Base-by-base conservation (phyloP, 2,329 filamentous ascomycete species). In the Paecilomyces formosus region DNA sequence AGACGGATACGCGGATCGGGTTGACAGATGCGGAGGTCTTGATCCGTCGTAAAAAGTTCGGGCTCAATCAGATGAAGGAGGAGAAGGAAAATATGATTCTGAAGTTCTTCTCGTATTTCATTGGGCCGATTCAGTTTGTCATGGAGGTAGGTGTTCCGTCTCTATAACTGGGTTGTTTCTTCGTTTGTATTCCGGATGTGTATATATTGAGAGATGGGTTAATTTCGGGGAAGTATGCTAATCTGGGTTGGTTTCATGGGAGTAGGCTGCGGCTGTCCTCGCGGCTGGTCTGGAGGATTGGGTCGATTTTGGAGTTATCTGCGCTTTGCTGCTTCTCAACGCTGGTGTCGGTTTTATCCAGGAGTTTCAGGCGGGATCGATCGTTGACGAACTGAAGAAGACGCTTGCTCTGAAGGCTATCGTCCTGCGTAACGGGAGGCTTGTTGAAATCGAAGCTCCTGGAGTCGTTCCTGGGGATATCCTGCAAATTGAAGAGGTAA, bases 271-370 rank as follows among this genome's bases (percentile, higher is more conserved):
- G 62, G 88, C 88, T 66, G 81, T 92, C 70, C 83, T 95, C 60
- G 90, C 91, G 72, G 89, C 88, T 62, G 89, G 89, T 85, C 85
- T 96, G 50, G 77, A 89, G 76, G 89, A 94, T 69, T 96, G 91
- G 91, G 88, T 96, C 64, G 91, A 96, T 79, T 93, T 96, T 70
- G 91, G 90, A 81, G 90, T 96, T 70, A 96, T 96, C 66, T 91
- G 88, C 75, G 90, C 79, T 70, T 82, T 95, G 55, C 83, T 96
- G 9, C 74, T 95, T 64, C 88, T 96, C 64, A 96, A 96, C 79
- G 91, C 91, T 50, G 79, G 78, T 63, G 91, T 96, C 63, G 90
- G 91, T 78, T 96, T 95, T 77, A 80, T 92, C 60, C 91, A 96
- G 75, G 91, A 96, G 78, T 95, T 83, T 77, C 90, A 95, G 77